Evolutionary conservation across 805 yeast species (phyloP), one percentile per base, ranked within the genome.

Genomic region (Yamadazyma sp.): DNA sequence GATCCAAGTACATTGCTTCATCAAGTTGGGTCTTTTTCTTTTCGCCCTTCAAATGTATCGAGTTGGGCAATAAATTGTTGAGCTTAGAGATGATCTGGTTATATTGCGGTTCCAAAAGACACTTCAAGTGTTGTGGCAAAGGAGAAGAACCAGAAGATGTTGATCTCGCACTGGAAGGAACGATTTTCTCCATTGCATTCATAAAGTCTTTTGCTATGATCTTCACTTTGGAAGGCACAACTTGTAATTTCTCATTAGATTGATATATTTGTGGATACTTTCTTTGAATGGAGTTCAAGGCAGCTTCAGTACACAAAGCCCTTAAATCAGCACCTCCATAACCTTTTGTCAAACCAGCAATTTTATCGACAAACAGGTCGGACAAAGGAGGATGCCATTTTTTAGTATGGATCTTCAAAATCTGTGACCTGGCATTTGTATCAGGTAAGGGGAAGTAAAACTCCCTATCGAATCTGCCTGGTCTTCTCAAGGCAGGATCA

Each of bases 301-400:
- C 98, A 20, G 97, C 90, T 57, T 93, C 99, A 0, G 98, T 91
- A 58, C 98, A 89, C 20, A 93, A 66, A 0, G 98, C 96, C 38
- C 96, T 70, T 45, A 93, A 67, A 59, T 93, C 99, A 2, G 99
- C 98, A 67, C 99, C 99, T 32, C 99, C 99, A 54, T 86, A 93
- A 0, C 99, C 99, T 57, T 90, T 91, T 0, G 99, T 91, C 40
- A 87, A 62, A 14, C 71, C 70, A 0, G 97, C 91, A 23, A 93
- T 69, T 38, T 80, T 78, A 5, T 71, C 70, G 7, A 87, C 50
- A 47, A 93, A 84, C 5, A 55, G 62, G 0, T 64, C 64, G 5
- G 77, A 57, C 40, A 86, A 62, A 3, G 85, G 83, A 9, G 96
- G 93, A 9, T 70, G 70, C 99, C 99, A 93, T 54, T 82, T 84